Conservation (phyloP, 805 yeast genomes). For the Wickerhamomyces hampshirensis region DNA sequence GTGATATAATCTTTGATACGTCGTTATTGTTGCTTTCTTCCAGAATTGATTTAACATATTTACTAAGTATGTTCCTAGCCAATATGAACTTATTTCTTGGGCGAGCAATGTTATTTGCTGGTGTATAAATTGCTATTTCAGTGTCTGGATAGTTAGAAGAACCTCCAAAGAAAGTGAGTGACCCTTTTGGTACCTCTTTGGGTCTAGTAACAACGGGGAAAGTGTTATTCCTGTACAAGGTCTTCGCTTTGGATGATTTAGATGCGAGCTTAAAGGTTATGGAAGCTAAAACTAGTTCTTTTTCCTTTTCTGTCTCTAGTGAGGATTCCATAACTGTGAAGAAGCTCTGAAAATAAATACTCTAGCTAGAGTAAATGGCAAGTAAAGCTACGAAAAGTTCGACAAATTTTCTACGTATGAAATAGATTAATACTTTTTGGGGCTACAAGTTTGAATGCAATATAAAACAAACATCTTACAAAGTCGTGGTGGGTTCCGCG, state of each 20-base stretch:
- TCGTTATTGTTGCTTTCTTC: slow-evolving; percentile 3
- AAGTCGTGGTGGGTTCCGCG: too few species aligned
- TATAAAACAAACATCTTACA: too few species aligned
- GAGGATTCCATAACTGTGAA: too few species aligned
- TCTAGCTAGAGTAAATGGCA: too few species aligned
- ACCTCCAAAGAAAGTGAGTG: neutral
- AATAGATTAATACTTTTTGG: too few species aligned
- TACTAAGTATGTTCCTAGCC: slow-evolving; percentile 14
- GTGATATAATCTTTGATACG: slow-evolving; percentile 11
- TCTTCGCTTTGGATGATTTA: neutral
- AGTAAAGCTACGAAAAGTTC: too few species aligned
- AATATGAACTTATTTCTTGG: slow-evolving; percentile 22
- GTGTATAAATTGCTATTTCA: neutral
- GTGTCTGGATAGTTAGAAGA: too few species aligned
- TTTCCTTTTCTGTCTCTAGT: too few species aligned
- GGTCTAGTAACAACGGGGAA: slow-evolving; percentile 4
- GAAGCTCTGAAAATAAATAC: too few species aligned
- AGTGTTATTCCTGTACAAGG: neutral
- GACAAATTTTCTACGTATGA: too few species aligned
- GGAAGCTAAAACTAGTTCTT: neutral
- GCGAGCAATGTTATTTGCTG: slow-evolving; percentile 4
- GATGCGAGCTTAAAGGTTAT: slow-evolving; percentile 2
- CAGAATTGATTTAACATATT: slow-evolving; percentile 2
- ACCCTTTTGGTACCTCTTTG: neutral
- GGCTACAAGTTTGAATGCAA: too few species aligned